These are phyloP conservation scores for Mucor circinelloides DNA, from an alignment of 371 early-diverging fungal species.

Conservation along the genomic window DNA sequence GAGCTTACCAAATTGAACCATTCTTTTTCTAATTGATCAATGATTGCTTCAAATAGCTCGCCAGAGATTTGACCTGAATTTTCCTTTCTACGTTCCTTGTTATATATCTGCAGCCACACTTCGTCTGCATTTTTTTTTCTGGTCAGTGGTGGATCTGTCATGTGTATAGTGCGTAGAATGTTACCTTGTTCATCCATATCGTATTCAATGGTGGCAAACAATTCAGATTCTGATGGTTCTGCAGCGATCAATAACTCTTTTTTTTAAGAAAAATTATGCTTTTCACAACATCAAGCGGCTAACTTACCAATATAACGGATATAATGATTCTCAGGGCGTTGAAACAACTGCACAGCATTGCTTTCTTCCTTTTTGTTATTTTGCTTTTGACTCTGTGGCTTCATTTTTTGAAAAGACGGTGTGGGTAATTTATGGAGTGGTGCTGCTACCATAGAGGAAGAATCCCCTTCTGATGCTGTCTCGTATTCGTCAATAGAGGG, in stretches of 20 bases:
- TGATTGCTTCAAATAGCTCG: conserved; percentile 82
- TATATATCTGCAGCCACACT: conserved; percentile 75
- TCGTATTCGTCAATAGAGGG: conserved; percentile 15
- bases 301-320: conserved; percentile 56
- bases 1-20: conserved; percentile 87
- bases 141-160: neutral
- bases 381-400: neutral
- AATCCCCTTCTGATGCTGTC: conserved; percentile 6
- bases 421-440: conserved; percentile 6
- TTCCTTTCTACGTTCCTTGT: conserved; percentile 64
- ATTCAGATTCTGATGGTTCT: conserved; percentile 85
- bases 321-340: conserved; percentile 61
- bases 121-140: conserved; percentile 52
- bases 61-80: conserved; percentile 55
- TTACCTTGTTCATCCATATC: conserved; percentile 97
- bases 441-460: neutral
- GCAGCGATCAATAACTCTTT: conserved; percentile 12
- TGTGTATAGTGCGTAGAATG: neutral
- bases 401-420: conserved; percentile 6
- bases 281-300: neutral
- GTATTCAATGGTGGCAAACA: conserved; percentile 85
- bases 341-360: conserved; percentile 3
- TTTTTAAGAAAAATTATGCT: neutral
- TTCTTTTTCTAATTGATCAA: conserved; percentile 95
- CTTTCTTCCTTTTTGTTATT: neutral